phyloP scores from a whole-genome alignment of 1,139 yeast species.

The Candida tropicalis region DNA sequence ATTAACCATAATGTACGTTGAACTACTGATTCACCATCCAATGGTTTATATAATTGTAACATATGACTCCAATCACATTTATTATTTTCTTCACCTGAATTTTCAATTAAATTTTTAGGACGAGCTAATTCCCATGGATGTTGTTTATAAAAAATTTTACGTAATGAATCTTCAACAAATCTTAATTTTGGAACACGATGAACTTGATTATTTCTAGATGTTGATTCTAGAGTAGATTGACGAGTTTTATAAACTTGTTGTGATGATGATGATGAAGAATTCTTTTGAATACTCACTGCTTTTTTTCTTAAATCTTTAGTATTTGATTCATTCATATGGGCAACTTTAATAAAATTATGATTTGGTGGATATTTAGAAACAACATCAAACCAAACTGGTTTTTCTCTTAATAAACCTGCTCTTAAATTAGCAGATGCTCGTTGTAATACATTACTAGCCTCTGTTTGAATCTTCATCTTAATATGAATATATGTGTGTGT shows the following conservation, averaged over 20 bases:
- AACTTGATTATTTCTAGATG: slow-evolving; percentile 32
- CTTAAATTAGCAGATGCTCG: slow-evolving; percentile 72
- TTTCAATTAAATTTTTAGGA: slow-evolving; percentile 86
- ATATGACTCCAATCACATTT: slow-evolving; percentile 77
- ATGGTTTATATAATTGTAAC: slow-evolving; percentile 68
- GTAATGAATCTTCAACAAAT: slow-evolving; percentile 80
- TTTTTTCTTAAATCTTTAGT: slow-evolving; percentile 22
- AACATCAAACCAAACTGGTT: slow-evolving; percentile 88
- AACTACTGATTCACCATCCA: slow-evolving; percentile 93
- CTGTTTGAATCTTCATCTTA: slow-evolving; percentile 65
- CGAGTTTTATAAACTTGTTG: slow-evolving; percentile 53
- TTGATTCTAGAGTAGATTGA: slow-evolving; percentile 25
- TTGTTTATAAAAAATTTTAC: slow-evolving; percentile 81
- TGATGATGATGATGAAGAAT: no score
- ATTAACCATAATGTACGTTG: slow-evolving; percentile 83
- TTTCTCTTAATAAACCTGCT: slow-evolving; percentile 63
- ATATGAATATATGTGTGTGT: no score
- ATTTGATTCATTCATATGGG: slow-evolving; percentile 33
- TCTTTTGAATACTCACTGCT: no score
- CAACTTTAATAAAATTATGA: slow-evolving; percentile 55
- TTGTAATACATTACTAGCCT: slow-evolving; percentile 72
- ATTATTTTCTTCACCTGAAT: slow-evolving; percentile 54
- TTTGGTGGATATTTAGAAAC: slow-evolving; percentile 82
- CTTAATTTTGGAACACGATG: slow-evolving; percentile 63
- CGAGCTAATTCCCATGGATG: slow-evolving; percentile 99